Evolutionary conservation across 73 alveolate species (phyloP).

Genomic region (Paramecium sonneborni): DNA sequence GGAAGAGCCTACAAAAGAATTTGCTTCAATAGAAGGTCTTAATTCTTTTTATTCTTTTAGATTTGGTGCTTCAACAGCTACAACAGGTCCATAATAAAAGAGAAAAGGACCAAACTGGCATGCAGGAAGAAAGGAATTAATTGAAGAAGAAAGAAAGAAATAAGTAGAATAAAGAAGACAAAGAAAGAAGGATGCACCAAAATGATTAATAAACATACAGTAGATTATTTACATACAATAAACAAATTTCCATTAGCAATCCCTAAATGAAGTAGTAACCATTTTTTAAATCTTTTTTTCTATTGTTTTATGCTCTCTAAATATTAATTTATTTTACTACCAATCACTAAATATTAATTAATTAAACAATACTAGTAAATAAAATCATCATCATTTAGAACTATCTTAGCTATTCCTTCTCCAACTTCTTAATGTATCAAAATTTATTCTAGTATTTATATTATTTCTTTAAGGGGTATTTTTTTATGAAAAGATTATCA

Average conservation of each 20-base stretch:
- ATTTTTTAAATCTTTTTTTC: neutral
- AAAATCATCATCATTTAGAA: no score
- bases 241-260: neutral
- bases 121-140: slow-evolving; percentile 69
- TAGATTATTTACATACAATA: slow-evolving; percentile 33
- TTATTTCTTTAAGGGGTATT: no score
- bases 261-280: neutral
- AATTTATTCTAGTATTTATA: no score
- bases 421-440: no score
- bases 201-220: slow-evolving; percentile 7
- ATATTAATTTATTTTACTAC: neutral
- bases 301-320: neutral
- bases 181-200: slow-evolving; percentile 23
- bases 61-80: neutral
- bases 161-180: slow-evolving; percentile 37
- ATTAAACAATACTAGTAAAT: neutral
- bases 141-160: slow-evolving; percentile 61
- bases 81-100: slow-evolving; percentile 52
- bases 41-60: neutral
- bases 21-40: slow-evolving; percentile 88
- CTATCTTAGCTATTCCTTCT: neutral
- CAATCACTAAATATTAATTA: neutral
- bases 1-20: slow-evolving; percentile 98
- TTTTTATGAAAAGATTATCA: no score
- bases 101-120: slow-evolving; percentile 69